phyloP scores from a whole-genome alignment of 2,329 filamentous ascomycete species.

The Diaporthe sp. region DNA sequence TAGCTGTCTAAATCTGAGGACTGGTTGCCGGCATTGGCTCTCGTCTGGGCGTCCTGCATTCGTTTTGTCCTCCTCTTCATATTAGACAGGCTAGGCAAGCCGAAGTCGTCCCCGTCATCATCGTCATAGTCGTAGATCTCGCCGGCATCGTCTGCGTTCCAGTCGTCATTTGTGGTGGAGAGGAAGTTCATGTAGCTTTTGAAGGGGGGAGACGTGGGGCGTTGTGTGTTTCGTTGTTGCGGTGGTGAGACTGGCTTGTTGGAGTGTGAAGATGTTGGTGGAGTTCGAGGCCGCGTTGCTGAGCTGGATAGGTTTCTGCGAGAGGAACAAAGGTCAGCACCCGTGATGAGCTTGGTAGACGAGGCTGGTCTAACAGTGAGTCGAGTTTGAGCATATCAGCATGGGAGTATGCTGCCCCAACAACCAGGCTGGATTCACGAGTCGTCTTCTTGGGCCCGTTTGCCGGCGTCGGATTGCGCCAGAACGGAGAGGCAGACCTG shows the following conservation, averaged over 20 bases:
- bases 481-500: conserved; percentile 91
- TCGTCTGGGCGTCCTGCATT: conserved; percentile 61
- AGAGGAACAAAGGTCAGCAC: conserved; percentile 41
- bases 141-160: conserved; percentile 80
- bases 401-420: conserved; percentile 96
- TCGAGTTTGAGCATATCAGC: conserved; percentile 94
- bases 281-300: conserved; percentile 80
- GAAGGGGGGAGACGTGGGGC: conserved; percentile 73
- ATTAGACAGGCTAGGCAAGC: conserved; percentile 90
- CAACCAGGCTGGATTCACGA: conserved; percentile 79
- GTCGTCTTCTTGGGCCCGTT: conserved; percentile 60
- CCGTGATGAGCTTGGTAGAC: background rate
- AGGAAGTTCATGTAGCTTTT: conserved; percentile 86
- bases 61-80: conserved; percentile 81
- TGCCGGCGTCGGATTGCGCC: conserved; percentile 69
- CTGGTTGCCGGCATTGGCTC: conserved; percentile 44
- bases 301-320: conserved; percentile 52
- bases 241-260: conserved; percentile 53
- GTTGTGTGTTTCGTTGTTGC: conserved; percentile 64
- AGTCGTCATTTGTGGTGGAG: conserved; percentile 85
- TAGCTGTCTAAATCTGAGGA: conserved; percentile 33
- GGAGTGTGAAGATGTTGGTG: conserved; percentile 70
- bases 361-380: conserved; percentile 72
- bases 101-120: conserved; percentile 95
- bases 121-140: conserved; percentile 87